These are phyloP conservation scores for Nissolia schottii DNA, from an alignment of 306 rosid species.

Conservation along the genomic window DNA sequence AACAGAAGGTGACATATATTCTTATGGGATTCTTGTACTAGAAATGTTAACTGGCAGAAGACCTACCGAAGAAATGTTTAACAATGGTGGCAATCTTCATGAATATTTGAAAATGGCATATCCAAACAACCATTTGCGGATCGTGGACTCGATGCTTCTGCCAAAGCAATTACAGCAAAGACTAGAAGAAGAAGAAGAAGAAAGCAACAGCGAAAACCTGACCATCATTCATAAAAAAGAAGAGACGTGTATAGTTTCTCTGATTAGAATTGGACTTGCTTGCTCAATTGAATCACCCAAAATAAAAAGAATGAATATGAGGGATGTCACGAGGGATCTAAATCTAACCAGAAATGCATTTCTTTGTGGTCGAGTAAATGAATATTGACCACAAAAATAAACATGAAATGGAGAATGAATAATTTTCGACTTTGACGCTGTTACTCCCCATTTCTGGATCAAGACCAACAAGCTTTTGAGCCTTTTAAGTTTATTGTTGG, in stretches of 20 bases:
- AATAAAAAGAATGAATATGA: conserved; percentile 33
- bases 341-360: not conserved
- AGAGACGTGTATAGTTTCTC: conserved; percentile 19
- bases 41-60: conserved; percentile 24
- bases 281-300: conserved; percentile 29
- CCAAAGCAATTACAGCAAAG: not conserved
- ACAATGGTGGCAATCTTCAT: conserved; percentile 19
- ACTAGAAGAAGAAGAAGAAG: not conserved
- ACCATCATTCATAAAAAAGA: not conserved
- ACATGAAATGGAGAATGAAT: not conserved
- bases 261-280: conserved; percentile 23
- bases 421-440: not conserved
- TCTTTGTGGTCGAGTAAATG: not conserved
- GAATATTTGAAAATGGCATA: conserved; percentile 17
- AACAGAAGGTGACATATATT: conserved; percentile 28
- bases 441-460: not conserved
- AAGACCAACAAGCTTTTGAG: not conserved
- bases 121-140: conserved; percentile 14
- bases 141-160: conserved; percentile 33
- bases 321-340: conserved; percentile 17
- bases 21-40: conserved; percentile 36
- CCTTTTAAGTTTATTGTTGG: no score
- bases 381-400: not conserved
- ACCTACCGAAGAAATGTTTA: conserved; percentile 33
- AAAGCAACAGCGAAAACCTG: not conserved